phyloP scores from a whole-genome alignment of 2,329 filamentous ascomycete species.

The Ophiostoma quercus region DNA sequence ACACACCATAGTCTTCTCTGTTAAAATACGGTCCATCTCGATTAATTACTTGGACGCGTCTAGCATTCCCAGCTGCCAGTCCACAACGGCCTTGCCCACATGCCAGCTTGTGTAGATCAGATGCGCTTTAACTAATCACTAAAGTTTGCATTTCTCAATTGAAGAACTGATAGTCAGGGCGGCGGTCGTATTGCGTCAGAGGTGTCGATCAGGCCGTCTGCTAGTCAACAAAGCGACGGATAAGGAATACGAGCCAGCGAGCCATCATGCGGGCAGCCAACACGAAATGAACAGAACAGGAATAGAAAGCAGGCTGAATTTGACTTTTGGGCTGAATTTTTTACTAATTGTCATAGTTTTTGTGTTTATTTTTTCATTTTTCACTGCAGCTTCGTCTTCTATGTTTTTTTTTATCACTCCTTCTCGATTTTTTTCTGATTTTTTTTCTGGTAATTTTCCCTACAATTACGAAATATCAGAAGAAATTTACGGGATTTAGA shows the following conservation, averaged over 20 bases:
- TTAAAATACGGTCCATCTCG: neutral
- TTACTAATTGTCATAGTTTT: too few species aligned
- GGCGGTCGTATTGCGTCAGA: neutral
- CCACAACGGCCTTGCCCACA: neutral
- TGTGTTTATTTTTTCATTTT: too few species aligned
- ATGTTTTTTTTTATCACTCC: neutral
- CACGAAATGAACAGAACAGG: neutral
- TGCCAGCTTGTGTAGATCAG: neutral
- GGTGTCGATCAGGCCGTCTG: neutral
- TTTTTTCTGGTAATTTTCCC: too few species aligned
- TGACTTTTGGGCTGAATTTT: too few species aligned
- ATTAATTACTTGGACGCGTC: neutral
- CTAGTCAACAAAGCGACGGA: neutral
- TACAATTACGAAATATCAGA: neutral
- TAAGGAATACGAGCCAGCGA: neutral
- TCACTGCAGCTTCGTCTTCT: too few species aligned
- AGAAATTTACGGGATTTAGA: neutral
- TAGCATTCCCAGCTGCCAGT: neutral
- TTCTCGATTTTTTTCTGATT: neutral
- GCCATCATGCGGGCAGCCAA: neutral
- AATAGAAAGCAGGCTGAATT: too few species aligned
- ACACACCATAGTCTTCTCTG: neutral
- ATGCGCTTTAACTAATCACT: neutral
- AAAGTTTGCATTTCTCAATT: neutral
- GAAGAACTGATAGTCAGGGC: conserved; percentile 1